Conservation (phyloP, 805 yeast genomes). For the Cyberlindnera americana region DNA sequence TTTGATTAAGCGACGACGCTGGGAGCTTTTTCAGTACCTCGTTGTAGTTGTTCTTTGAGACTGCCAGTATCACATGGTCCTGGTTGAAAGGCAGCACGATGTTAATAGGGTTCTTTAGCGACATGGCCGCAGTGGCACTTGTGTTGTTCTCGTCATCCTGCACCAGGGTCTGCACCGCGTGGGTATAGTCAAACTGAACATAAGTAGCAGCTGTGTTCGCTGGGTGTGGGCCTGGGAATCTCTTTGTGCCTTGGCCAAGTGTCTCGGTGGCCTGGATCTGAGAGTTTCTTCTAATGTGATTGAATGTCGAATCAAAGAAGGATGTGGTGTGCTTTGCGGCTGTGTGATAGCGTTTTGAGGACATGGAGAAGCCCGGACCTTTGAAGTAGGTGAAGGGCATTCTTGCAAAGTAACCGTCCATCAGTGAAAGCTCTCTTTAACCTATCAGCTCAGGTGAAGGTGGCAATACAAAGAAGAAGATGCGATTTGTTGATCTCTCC, state of each 20-base stretch:
- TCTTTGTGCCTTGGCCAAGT: constrained; percentile 19
- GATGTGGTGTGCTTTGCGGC: constrained; percentile 32
- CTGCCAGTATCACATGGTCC: constrained; percentile 18
- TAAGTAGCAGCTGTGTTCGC: constrained; percentile 31
- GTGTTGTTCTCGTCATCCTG: constrained; percentile 21
- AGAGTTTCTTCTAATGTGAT: constrained; percentile 35
- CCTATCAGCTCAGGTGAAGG: neutral
- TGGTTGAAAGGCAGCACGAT: constrained; percentile 20
- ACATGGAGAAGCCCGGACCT: constrained; percentile 32
- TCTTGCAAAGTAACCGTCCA: constrained; percentile 20
- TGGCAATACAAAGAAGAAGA: neutral
- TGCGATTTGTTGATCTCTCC: too few species aligned
- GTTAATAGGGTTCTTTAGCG: constrained; percentile 19
- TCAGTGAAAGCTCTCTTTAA: neutral
- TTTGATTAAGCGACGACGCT: neutral
- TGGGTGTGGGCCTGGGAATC: constrained; percentile 33
- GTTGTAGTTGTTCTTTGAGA: constrained; percentile 16
- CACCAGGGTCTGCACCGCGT: constrained; percentile 5
- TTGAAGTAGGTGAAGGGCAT: constrained; percentile 42
- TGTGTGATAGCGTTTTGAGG: constrained; percentile 35
- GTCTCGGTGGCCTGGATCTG: constrained; percentile 28
- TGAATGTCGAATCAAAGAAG: constrained; percentile 40
- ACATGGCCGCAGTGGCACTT: too few species aligned
- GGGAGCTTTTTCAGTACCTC: constrained; percentile 17
- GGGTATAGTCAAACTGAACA: constrained; percentile 9